These are phyloP conservation scores for Trametes maxima DNA, from an alignment of 768 basidiomycete species.

Conservation along the genomic window DNA sequence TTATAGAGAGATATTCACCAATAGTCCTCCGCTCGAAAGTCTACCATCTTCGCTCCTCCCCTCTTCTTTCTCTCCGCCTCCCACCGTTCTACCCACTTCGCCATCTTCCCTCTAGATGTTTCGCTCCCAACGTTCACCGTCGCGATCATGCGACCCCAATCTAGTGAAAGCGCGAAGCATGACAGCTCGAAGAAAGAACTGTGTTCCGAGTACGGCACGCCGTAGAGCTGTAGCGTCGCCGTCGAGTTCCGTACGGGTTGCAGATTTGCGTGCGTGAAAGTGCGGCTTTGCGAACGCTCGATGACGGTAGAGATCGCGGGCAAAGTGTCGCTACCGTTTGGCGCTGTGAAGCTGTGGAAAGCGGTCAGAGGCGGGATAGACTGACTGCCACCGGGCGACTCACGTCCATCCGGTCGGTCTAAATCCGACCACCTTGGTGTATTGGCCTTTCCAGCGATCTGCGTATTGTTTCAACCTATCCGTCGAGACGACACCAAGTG, in stretches of 20 bases:
- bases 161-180: constrained; percentile 88
- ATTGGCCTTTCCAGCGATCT: constrained; percentile 70
- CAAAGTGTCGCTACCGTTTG: constrained; percentile 59
- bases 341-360: constrained; percentile 58
- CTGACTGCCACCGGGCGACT: constrained; percentile 34
- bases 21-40: constrained; percentile 46
- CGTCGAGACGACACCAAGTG: constrained; percentile 70
- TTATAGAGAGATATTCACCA: constrained; percentile 38
- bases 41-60: constrained; percentile 39
- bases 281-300: constrained; percentile 59
- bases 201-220: constrained; percentile 94
- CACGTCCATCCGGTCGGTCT: constrained; percentile 97
- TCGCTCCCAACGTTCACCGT: constrained; percentile 89
- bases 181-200: constrained; percentile 95
- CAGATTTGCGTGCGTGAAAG: constrained; percentile 72
- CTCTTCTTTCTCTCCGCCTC: constrained; percentile 73
- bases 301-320: constrained; percentile 74
- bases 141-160: constrained; percentile 89
- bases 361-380: not conserved
- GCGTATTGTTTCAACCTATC: constrained; percentile 81
- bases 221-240: constrained; percentile 68
- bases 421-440: constrained; percentile 75
- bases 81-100: constrained; percentile 89
- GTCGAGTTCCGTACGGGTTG: constrained; percentile 74
- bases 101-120: constrained; percentile 79